phyloP scores from a whole-genome alignment of 441 rosid genomes.

The Corymbia calophylla region DNA sequence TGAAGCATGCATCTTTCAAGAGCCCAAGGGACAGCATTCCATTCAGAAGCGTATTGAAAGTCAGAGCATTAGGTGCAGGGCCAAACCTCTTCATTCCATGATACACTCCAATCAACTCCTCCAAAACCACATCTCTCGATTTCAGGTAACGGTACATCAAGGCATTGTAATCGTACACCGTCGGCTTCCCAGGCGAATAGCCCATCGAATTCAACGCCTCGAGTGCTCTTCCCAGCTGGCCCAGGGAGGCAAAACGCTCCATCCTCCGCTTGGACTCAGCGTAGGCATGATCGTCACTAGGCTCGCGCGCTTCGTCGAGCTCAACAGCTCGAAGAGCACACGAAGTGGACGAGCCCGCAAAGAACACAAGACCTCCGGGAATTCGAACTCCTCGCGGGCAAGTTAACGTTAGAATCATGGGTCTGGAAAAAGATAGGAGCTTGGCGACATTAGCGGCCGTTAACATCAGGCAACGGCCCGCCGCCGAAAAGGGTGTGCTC shows the following conservation, averaged over 20 bases:
- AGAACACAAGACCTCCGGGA: not conserved
- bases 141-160: slow-evolving; percentile 18
- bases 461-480: not conserved
- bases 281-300: not conserved
- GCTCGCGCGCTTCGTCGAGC: not conserved
- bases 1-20: slow-evolving; percentile 10
- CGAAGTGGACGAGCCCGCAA: slow-evolving; percentile 8
- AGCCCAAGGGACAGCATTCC: slow-evolving; percentile 14
- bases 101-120: slow-evolving; percentile 12
- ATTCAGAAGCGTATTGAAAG: slow-evolving; percentile 24
- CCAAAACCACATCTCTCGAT: slow-evolving; percentile 2
- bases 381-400: not conserved
- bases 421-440: not conserved
- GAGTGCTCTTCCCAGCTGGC: slow-evolving; percentile 21
- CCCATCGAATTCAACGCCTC: slow-evolving; percentile 17
- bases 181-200: slow-evolving; percentile 16
- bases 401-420: not conserved
- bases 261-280: slow-evolving; percentile 13
- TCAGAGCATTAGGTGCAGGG: slow-evolving; percentile 25
- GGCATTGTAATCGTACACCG: slow-evolving; percentile 25
- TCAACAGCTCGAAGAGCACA: slow-evolving; percentile 11
- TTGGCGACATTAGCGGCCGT: not conserved
- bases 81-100: slow-evolving; percentile 25
- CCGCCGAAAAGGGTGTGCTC: not conserved
- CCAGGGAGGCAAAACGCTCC: slow-evolving; percentile 20